Evolutionary conservation across 306 rosid genomes (phyloP).

Genomic region (Aeschynomene evenia): DNA sequence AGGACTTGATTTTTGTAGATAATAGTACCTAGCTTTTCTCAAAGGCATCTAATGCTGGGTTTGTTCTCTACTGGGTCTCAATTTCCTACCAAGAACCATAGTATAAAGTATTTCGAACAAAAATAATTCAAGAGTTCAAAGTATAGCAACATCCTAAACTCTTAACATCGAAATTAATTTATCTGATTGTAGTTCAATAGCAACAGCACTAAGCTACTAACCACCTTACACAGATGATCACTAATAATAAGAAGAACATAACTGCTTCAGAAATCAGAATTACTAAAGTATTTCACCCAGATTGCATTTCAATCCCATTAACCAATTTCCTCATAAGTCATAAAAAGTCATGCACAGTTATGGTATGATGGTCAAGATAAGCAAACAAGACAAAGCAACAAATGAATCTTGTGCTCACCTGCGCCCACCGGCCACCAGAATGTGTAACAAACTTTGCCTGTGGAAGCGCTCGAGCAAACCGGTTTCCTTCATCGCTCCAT

Average conservation of each 20-base stretch:
- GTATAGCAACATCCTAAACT: constrained; percentile 17
- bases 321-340: constrained; percentile 11
- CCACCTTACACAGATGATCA: constrained; percentile 2
- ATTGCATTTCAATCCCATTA: constrained; percentile 20
- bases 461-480: constrained; percentile 63
- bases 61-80: not conserved
- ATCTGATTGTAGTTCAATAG: not conserved
- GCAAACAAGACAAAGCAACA: not conserved
- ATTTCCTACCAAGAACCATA: constrained; percentile 5
- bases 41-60: not conserved
- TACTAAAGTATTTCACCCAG: not conserved
- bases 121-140: not conserved
- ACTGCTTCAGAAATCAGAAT: not conserved
- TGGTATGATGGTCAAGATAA: not conserved
- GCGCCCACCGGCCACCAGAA: constrained; percentile 90
- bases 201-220: not conserved
- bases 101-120: not conserved
- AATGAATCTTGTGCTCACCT: constrained; percentile 53
- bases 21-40: not conserved
- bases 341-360: not conserved
- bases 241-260: not conserved
- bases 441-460: constrained; percentile 64
- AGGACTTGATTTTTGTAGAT: not conserved
- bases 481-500: constrained; percentile 79
- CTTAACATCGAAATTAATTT: not conserved